Conservation (phyloP, 2,329 filamentous ascomycete species). For the Alternaria novae-zelandiae region DNA sequence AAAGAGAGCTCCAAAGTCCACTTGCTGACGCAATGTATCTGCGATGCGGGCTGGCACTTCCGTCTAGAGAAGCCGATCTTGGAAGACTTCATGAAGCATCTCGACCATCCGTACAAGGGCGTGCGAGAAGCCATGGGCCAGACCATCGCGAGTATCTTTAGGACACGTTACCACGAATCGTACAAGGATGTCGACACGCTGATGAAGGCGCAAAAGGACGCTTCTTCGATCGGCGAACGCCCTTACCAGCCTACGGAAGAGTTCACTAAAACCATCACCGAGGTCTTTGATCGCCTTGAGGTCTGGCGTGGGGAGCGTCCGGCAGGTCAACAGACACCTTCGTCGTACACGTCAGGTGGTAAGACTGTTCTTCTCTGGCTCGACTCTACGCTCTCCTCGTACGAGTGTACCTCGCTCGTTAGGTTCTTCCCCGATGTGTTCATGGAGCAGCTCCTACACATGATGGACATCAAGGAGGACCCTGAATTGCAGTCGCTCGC, state of each 20-base stretch:
- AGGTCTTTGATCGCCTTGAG: conserved; percentile 81
- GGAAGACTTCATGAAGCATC: conserved; percentile 84
- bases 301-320: conserved; percentile 84
- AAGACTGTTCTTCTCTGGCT: conserved; percentile 97
- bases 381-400: conserved; percentile 85
- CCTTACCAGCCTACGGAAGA: conserved; percentile 82
- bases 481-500: conserved; percentile 92
- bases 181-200: conserved; percentile 80
- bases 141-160: conserved; percentile 85
- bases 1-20: conserved; percentile 98
- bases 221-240: conserved; percentile 81
- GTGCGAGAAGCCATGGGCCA: conserved; percentile 94
- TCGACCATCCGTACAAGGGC: conserved; percentile 97
- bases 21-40: conserved; percentile 84
- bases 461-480: conserved; percentile 99
- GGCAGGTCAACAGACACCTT: conserved; percentile 90
- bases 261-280: conserved; percentile 72
- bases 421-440: conserved; percentile 90
- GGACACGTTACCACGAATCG: conserved; percentile 92
- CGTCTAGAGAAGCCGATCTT: conserved; percentile 86
- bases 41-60: conserved; percentile 95
- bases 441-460: conserved; percentile 92
- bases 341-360: conserved; percentile 91
- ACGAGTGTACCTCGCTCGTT: conserved; percentile 89
- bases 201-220: conserved; percentile 76